phyloP scores from a whole-genome alignment of 2,329 filamentous ascomycete species.

The Cercospora canescens region DNA sequence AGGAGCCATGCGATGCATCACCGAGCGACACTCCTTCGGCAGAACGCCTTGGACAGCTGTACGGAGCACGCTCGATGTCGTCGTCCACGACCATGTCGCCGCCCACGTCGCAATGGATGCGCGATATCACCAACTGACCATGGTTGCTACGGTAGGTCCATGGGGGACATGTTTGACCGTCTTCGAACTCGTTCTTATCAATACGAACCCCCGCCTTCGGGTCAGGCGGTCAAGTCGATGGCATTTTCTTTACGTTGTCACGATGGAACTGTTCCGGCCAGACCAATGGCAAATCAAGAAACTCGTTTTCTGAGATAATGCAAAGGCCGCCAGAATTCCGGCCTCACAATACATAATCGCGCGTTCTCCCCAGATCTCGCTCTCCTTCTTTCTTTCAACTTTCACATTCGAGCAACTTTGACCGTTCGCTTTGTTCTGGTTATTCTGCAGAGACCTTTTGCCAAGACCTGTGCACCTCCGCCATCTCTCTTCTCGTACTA shows the following conservation, averaged over 20 bases:
- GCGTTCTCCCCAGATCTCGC: slow-evolving; percentile 16
- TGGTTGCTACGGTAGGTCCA: neutral
- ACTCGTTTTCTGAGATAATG: slow-evolving; percentile 13
- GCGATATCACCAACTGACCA: neutral
- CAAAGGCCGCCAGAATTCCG: slow-evolving; percentile 20
- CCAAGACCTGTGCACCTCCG: slow-evolving; percentile 14
- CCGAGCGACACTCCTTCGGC: neutral
- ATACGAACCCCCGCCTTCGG: slow-evolving; percentile 3
- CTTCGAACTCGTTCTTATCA: neutral
- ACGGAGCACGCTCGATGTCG: neutral
- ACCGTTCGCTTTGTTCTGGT: slow-evolving; percentile 10
- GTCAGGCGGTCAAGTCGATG: slow-evolving; percentile 12
- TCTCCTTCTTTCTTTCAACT: slow-evolving; percentile 21
- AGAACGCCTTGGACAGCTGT: neutral
- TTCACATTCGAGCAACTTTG: slow-evolving; percentile 2
- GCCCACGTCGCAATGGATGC: neutral
- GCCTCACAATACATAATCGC: slow-evolving; percentile 25
- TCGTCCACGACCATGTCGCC: neutral
- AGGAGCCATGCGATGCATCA: neutral
- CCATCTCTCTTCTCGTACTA: neutral
- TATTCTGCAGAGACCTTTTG: neutral
- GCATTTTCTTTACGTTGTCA: slow-evolving; percentile 15
- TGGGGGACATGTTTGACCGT: neutral
- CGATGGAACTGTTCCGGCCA: slow-evolving; percentile 28
- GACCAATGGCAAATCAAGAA: slow-evolving; percentile 20